Evolutionary conservation across 495 filamentous ascomycete genomes (phyloP).

Genomic region (Penicillium ochrochloron): DNA sequence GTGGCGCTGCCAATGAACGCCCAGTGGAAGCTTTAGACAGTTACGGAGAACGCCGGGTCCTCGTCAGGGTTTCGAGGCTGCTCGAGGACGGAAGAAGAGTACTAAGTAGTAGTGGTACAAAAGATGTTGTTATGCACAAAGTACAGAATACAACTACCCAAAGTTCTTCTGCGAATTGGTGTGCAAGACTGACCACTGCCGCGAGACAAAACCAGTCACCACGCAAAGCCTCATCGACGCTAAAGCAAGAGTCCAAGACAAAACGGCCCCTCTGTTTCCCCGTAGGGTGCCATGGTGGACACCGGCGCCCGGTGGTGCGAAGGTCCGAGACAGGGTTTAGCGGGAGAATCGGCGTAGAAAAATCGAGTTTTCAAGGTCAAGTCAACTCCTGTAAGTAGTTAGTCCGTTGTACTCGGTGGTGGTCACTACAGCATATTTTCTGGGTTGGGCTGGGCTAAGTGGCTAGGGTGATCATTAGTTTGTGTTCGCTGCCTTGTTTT

Average conservation of each 20-base stretch:
- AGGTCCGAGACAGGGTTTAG: constrained; percentile 27
- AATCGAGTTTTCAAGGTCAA: background rate
- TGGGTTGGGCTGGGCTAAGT: background rate
- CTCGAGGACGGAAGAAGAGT: background rate
- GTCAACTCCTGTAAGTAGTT: background rate
- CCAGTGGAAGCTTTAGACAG: background rate
- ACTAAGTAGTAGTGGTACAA: background rate
- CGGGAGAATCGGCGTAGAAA: background rate
- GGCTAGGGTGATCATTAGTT: constrained; percentile 13
- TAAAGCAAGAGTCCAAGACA: constrained; percentile 19
- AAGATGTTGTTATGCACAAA: background rate
- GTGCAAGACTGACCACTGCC: constrained; percentile 1
- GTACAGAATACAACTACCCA: background rate
- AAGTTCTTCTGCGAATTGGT: background rate
- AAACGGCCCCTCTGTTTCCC: constrained; percentile 6
- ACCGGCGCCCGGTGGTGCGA: constrained; percentile 13
- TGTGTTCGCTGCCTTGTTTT: constrained; percentile 30
- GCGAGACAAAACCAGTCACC: constrained; percentile 18
- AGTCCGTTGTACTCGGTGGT: background rate
- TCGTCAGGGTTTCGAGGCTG: background rate
- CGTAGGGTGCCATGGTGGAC: constrained; percentile 2
- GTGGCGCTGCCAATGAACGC: constrained; percentile 19
- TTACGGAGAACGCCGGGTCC: constrained; percentile 17
- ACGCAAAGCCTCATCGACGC: constrained; percentile 16
- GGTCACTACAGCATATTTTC: background rate